phyloP scores from a whole-genome alignment of 2,329 filamentous ascomycete species.

The Albophoma yamanashiensis region DNA sequence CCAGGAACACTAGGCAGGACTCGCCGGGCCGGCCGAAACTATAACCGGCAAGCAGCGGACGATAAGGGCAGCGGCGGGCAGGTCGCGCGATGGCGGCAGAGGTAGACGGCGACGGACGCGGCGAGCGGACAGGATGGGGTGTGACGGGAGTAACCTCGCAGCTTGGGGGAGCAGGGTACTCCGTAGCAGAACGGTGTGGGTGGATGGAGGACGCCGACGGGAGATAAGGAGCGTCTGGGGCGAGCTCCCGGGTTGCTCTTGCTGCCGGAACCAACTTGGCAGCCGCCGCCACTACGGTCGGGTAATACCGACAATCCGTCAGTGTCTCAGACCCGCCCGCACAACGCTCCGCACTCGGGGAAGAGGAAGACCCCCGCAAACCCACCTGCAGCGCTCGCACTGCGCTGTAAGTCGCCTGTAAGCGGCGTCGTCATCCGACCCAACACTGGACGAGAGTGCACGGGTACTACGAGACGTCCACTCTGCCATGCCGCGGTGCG shows the following conservation, averaged over 20 bases:
- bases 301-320: slow-evolving; percentile 2
- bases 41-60: background rate
- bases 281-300: background rate
- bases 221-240: background rate
- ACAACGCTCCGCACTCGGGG: background rate
- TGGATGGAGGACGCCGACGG: too few relatives aligned
- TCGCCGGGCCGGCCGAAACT: background rate
- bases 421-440: background rate
- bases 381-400: background rate
- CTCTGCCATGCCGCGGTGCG: background rate
- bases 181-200: too few relatives aligned
- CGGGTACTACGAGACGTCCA: background rate
- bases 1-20: background rate
- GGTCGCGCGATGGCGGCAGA: background rate
- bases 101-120: background rate
- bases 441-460: too few relatives aligned
- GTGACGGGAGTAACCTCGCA: background rate
- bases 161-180: too few relatives aligned
- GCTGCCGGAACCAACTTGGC: background rate
- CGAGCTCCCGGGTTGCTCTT: background rate
- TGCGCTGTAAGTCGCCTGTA: background rate
- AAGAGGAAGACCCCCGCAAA: background rate
- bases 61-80: background rate
- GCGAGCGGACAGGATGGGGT: background rate
- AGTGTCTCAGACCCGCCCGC: background rate